phyloP scores from a whole-genome alignment of 345 rosid species.

The Euphorbia tirucalli region DNA sequence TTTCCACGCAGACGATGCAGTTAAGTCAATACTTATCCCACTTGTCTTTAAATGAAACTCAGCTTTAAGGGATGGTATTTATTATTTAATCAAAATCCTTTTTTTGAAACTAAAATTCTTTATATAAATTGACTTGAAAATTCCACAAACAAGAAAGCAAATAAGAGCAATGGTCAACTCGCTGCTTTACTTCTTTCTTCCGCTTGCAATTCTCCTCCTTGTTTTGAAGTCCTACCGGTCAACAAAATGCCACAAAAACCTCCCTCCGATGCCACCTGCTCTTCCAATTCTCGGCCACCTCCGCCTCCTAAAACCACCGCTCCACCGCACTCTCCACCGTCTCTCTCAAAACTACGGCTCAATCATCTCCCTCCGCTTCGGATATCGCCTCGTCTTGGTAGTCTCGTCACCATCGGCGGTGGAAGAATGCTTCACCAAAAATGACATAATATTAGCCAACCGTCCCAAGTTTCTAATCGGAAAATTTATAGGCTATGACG shows the following conservation, averaged over 20 bases:
- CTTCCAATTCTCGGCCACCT: slow-evolving; percentile 26
- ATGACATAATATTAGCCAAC: slow-evolving; percentile 32
- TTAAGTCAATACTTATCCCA: no score
- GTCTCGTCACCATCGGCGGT: slow-evolving; percentile 21
- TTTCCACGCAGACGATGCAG: no score
- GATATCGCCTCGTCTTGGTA: slow-evolving; percentile 19
- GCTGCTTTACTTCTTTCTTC: neutral
- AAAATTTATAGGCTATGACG: slow-evolving; percentile 24
- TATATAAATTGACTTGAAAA: no score
- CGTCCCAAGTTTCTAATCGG: slow-evolving; percentile 7
- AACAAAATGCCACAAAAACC: neutral
- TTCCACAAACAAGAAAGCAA: neutral
- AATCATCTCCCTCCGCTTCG: slow-evolving; percentile 32
- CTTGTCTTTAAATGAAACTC: no score
- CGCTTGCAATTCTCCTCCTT: neutral
- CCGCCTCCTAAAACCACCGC: slow-evolving; percentile 7
- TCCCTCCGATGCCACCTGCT: slow-evolving; percentile 14
- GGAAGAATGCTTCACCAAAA: slow-evolving; percentile 30
- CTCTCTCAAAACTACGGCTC: slow-evolving; percentile 41
- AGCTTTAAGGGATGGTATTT: no score
- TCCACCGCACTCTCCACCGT: slow-evolving; percentile 20
- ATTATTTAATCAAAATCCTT: no score
- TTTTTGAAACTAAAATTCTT: no score
- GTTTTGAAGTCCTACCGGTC: neutral
- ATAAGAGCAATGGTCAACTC: neutral